Conservation (phyloP, 192 early-diverging fungal species). For the Coemansia sp. region DNA sequence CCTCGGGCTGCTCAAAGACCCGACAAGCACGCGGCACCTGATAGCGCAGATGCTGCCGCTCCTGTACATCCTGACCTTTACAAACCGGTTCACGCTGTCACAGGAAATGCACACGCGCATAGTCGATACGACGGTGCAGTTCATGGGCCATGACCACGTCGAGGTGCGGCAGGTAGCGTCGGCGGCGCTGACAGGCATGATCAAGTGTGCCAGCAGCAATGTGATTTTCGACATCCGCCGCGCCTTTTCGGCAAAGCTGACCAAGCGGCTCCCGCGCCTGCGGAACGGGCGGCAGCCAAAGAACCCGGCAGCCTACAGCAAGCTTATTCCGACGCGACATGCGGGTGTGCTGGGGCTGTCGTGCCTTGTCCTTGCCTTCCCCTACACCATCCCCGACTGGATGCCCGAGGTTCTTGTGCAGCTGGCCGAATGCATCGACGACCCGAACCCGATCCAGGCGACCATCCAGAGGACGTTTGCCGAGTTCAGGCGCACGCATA, state of each 20-base stretch:
- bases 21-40: constrained; percentile 70
- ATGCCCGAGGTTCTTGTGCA: constrained; percentile 81
- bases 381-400: constrained; percentile 91
- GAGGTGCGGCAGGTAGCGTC: constrained; percentile 64
- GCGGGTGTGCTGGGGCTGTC: constrained; percentile 89
- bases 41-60: constrained; percentile 76
- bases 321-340: constrained; percentile 68
- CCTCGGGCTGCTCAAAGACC: constrained; percentile 36
- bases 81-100: constrained; percentile 72
- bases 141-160: constrained; percentile 82
- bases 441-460: constrained; percentile 80
- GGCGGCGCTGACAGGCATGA: constrained; percentile 36
- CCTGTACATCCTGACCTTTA: constrained; percentile 84
- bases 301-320: constrained; percentile 21
- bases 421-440: constrained; percentile 74
- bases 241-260: constrained; percentile 37
- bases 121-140: constrained; percentile 65
- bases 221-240: constrained; percentile 43
- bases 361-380: constrained; percentile 84
- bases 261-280: constrained; percentile 30
- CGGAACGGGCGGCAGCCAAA: constrained; percentile 27
- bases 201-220: constrained; percentile 42
- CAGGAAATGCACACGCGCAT: constrained; percentile 58
- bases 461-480: constrained; percentile 86
- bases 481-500: constrained; percentile 92